These are phyloP conservation scores for Teunomyces atbi DNA, from an alignment of 805 yeast species.

Conservation along the genomic window DNA sequence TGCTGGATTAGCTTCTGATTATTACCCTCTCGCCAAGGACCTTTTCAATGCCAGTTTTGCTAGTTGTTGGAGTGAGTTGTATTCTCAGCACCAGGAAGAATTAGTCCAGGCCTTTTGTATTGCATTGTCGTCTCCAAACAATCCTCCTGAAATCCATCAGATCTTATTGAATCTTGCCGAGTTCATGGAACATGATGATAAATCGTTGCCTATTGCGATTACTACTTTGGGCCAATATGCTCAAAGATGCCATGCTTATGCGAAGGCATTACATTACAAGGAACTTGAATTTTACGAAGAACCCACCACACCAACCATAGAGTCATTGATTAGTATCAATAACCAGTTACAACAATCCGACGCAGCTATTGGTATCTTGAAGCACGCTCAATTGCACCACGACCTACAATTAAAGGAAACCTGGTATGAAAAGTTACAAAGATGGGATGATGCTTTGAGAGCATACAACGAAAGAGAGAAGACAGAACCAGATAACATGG, in stretches of 20 bases:
- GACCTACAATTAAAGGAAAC: slow-evolving; percentile 90
- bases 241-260: slow-evolving; percentile 94
- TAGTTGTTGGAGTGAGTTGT: slow-evolving; percentile 91
- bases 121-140: slow-evolving; percentile 85
- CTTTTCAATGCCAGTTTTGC: slow-evolving; percentile 93
- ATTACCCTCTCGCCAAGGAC: slow-evolving; percentile 85
- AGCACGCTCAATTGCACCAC: slow-evolving; percentile 90
- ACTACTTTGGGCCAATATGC: slow-evolving; percentile 90
- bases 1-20: slow-evolving; percentile 81
- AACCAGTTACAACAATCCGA: slow-evolving; percentile 95
- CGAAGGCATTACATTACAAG: slow-evolving; percentile 93
- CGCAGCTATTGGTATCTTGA: slow-evolving; percentile 95
- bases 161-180: slow-evolving; percentile 87
- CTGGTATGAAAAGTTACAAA: slow-evolving; percentile 94
- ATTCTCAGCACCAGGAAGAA: slow-evolving; percentile 86
- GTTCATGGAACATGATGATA: slow-evolving; percentile 96
- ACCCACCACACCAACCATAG: slow-evolving; percentile 88
- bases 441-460: slow-evolving; percentile 96
- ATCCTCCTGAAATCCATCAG: slow-evolving; percentile 95
- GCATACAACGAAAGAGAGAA: slow-evolving; percentile 83
- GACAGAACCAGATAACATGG: slow-evolving; percentile 67
- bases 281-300: slow-evolving; percentile 93
- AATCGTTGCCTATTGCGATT: slow-evolving; percentile 88
- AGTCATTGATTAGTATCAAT: slow-evolving; percentile 86
- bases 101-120: slow-evolving; percentile 79